A percentile compares a stretch with the other conserved stretches of the same genome.
Conservation (phyloP, 805 yeast species). For the Nakazawaea holstii region DNA sequence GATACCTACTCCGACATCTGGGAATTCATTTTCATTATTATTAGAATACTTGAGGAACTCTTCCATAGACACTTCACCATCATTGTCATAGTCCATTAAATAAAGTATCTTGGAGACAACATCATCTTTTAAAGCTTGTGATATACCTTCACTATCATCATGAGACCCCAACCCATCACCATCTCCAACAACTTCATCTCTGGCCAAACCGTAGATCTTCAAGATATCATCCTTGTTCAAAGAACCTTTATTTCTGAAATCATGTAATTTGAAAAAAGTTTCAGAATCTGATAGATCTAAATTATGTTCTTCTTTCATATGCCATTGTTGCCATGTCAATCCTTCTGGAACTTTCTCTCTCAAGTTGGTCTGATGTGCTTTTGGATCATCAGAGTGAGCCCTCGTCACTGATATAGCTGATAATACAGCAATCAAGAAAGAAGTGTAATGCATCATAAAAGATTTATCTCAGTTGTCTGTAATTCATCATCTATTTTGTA, state of each 20-base stretch:
- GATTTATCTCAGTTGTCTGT: background rate
- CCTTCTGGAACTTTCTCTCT: conserved; percentile 45
- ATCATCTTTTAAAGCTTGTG: conserved; percentile 47
- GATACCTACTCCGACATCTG: conserved; percentile 90
- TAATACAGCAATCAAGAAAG: background rate
- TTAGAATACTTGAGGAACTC: conserved; percentile 65
- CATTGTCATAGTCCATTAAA: conserved; percentile 60
- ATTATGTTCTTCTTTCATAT: conserved; percentile 87
- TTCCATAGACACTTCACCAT: conserved; percentile 56
- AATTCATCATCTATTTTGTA: too few species aligned
- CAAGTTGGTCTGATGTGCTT: conserved; percentile 19
- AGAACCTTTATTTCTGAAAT: conserved; percentile 52
- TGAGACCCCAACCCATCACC: conserved; percentile 89
- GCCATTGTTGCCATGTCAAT: conserved; percentile 77
- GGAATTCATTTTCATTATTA: conserved; percentile 61
- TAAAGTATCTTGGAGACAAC: conserved; percentile 52
- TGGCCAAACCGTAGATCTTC: conserved; percentile 71
- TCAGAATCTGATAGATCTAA: conserved; percentile 66
- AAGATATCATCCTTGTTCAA: conserved; percentile 61
- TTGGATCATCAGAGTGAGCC: background rate
- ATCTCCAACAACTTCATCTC: conserved; percentile 72
- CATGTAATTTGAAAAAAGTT: conserved; percentile 79
- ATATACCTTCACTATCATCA: conserved; percentile 55
- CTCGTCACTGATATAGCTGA: background rate
- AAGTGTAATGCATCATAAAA: background rate